Evolutionary conservation across 176 grass and related monocot genomes (phyloP), one percentile per base, ranked within the genome.

Genomic region (Stipa capillata): DNA sequence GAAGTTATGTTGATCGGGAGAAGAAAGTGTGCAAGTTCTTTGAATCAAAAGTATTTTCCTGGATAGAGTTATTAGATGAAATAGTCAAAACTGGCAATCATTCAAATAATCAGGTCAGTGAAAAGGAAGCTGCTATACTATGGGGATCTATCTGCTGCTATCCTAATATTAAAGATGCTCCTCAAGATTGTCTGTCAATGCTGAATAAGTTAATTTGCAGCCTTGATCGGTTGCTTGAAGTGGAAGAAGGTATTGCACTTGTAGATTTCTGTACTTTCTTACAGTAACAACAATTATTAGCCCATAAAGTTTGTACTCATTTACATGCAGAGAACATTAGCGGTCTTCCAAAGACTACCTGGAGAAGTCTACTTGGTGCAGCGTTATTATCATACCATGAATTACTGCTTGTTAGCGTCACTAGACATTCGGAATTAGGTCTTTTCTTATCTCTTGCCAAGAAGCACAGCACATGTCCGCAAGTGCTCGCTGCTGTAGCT

Each of bases 61-160:
- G 89, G 87, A 83, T 66, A 61, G 73, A 90, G 35, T 62, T 88
- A 74, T 74, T 90, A 79, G 82, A 83, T 65, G 66, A 77, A 72
- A 67, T 53, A 36, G 75, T 77, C 9, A 28, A 24, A 45, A 79
- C 56, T 29, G 54, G 60, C 29, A 71, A 86, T 49, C 53, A 29
- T 47, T 84, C 44, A 80, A 67, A 82, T 57, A 82, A 84, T 69
- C 66, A 77, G 78, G 20, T 94, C 69, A 59, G 37, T 85, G 83
- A 80, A 85, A 83, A 76, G 45, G 87, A 94, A 74, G 83, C 83
- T 53, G 91, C 89, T 78, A 76, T 94, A 76, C 60, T 97, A 39
- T 97, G 89, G 95, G 95, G 80, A 51, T 88, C 85, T 64, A 60
- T 97, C 83, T 82, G 56, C 54, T 97, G 89, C 72, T 97, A 85